Evolutionary conservation across 192 early-diverging fungal genomes (phyloP).

Genomic region (Lunasporangiospora selenospora): DNA sequence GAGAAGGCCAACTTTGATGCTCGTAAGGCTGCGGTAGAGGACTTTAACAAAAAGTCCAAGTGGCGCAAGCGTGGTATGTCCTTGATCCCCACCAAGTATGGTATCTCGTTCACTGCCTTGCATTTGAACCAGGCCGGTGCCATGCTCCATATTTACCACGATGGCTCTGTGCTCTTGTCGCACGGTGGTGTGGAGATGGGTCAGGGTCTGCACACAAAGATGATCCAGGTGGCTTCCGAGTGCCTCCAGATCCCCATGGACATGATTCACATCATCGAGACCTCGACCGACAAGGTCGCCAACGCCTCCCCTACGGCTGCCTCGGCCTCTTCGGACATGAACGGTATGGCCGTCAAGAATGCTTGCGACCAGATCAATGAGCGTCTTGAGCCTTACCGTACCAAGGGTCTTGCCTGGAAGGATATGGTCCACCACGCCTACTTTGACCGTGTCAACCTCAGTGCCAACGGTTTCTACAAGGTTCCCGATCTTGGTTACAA

Average conservation of each 20-base stretch:
- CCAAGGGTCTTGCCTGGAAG: conserved; percentile 56
- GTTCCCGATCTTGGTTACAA: conserved; percentile 81
- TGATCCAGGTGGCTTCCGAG: conserved; percentile 86
- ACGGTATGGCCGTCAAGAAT: conserved; percentile 81
- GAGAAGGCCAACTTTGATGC: conserved; percentile 55
- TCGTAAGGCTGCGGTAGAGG: conserved; percentile 64
- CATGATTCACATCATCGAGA: conserved; percentile 66
- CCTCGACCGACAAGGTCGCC: conserved; percentile 77
- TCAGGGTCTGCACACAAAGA: conserved; percentile 91
- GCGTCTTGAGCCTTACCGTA: conserved; percentile 75
- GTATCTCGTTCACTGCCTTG: conserved; percentile 77
- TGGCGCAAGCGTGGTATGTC: conserved; percentile 84
- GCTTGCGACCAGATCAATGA: conserved; percentile 78
- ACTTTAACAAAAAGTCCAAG: conserved; percentile 72
- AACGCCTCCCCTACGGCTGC: conserved; percentile 86
- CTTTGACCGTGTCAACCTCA: conserved; percentile 78
- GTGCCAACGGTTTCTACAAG: conserved; percentile 86
- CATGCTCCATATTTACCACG: conserved; percentile 84
- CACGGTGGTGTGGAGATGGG: conserved; percentile 93
- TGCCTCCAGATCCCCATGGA: conserved; percentile 74
- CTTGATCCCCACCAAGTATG: conserved; percentile 86
- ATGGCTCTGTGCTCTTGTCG: conserved; percentile 82
- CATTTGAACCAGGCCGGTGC: conserved; percentile 86
- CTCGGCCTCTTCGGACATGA: conserved; percentile 79
- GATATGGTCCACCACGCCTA: conserved; percentile 71